Evolutionary conservation across 2,329 filamentous ascomycete genomes (phyloP).

Genomic region (Ascocoryne sarcoides): DNA sequence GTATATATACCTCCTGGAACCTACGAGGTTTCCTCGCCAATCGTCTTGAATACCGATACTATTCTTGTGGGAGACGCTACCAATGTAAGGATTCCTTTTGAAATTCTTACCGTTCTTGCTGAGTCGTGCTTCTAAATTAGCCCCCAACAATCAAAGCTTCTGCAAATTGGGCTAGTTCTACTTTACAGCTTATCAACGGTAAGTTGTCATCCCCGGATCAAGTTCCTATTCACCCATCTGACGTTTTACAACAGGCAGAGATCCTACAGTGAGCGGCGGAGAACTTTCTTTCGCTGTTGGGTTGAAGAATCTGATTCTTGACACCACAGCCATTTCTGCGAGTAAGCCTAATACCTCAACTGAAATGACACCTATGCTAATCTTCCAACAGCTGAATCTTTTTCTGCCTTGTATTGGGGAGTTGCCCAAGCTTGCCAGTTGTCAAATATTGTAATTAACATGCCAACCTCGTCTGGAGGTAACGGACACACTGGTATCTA

Average conservation of each 20-base stretch:
- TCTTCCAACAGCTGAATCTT: background rate
- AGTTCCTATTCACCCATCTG: background rate
- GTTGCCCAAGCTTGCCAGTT: conserved; percentile 5
- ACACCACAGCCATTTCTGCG: conserved; percentile 5
- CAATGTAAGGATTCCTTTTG: conserved; percentile 1
- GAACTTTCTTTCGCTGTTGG: conserved; percentile 5
- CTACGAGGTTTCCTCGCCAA: conserved; percentile 3
- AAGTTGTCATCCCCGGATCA: background rate
- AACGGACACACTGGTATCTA: conserved; percentile 4
- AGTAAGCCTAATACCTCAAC: background rate
- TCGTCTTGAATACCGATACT: conserved; percentile 3
- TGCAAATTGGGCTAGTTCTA: conserved; percentile 2
- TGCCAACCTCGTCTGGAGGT: conserved; percentile 1
- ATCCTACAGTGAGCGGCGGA: conserved; percentile 1
- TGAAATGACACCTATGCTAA: background rate
- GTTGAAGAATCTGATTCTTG: conserved; percentile 6
- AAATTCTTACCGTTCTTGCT: background rate
- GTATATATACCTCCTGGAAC: conserved; percentile 8
- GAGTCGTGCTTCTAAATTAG: background rate
- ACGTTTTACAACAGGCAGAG: background rate
- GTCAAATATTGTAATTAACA: conserved; percentile 4
- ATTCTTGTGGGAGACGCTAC: conserved; percentile 8
- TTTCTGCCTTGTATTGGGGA: conserved; percentile 4
- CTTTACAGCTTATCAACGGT: conserved; percentile 1
- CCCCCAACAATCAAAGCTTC: conserved; percentile 8